phyloP scores from a whole-genome alignment of 1,139 yeast species.

The Suhomyces yuchorum region DNA sequence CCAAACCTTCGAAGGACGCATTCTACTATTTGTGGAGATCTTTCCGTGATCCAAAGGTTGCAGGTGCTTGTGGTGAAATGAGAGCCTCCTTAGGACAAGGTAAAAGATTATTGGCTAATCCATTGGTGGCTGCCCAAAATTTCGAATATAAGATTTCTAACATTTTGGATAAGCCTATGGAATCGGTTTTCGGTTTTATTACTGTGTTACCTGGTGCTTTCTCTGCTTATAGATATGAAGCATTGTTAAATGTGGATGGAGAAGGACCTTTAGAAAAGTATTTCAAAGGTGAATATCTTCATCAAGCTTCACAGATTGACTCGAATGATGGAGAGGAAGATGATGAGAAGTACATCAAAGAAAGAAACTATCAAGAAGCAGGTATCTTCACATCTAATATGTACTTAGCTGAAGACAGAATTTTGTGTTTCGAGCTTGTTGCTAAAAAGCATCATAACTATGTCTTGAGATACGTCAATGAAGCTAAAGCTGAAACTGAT shows the following conservation, averaged over 20 bases:
- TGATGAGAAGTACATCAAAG: conserved; percentile 47
- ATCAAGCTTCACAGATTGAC: conserved; percentile 43
- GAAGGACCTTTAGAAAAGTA: conserved; percentile 76
- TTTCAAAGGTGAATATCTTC: conserved; percentile 76
- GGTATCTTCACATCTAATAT: conserved; percentile 81
- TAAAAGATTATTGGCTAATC: conserved; percentile 59
- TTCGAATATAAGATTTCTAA: conserved; percentile 84
- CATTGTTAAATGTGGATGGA: conserved; percentile 64
- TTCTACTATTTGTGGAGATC: conserved; percentile 75
- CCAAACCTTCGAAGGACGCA: conserved; percentile 73
- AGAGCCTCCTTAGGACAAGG: conserved; percentile 65
- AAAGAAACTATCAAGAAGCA: conserved; percentile 45
- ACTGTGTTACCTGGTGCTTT: conserved; percentile 86
- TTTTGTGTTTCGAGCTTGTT: conserved; percentile 77
- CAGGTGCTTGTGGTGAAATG: conserved; percentile 89
- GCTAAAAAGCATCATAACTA: conserved; percentile 67
- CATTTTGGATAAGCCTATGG: conserved; percentile 81
- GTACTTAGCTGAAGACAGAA: conserved; percentile 86
- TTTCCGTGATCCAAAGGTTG: conserved; percentile 74
- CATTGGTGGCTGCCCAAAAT: conserved; percentile 81
- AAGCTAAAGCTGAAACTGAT: conserved; percentile 81
- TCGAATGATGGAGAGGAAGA: conserved; percentile 37
- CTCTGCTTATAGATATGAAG: conserved; percentile 78
- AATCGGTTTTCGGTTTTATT: conserved; percentile 79
- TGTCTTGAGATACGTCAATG: conserved; percentile 69